These are phyloP conservation scores for Corylus avellana DNA, from an alignment of 306 rosid species.

Conservation along the genomic window DNA sequence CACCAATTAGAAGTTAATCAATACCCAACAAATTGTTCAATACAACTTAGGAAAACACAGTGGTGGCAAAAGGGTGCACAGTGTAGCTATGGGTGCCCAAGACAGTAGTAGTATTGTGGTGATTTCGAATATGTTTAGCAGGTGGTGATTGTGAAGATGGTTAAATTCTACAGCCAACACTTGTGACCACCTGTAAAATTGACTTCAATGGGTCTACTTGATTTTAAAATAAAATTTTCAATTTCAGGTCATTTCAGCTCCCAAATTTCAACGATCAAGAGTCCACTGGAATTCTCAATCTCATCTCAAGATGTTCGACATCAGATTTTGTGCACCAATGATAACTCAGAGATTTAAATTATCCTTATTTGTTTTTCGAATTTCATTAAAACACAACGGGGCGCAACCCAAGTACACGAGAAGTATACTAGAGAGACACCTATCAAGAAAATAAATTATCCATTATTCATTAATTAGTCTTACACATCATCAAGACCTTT, in stretches of 20 bases:
- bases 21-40: background rate
- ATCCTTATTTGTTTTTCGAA: slow-evolving; percentile 1
- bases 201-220: background rate
- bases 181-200: background rate
- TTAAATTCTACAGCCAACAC: background rate
- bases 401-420: too few relatives aligned
- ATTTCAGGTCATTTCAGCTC: background rate
- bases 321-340: background rate
- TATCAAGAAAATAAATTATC: background rate
- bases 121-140: background rate
- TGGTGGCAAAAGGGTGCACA: background rate
- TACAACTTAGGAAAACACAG: background rate
- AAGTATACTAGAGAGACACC: too few relatives aligned
- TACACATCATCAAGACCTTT: slow-evolving; percentile 6
- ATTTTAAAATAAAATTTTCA: background rate
- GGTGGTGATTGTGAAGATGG: background rate
- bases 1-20: background rate
- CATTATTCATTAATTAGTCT: slow-evolving; percentile 15
- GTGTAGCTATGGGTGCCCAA: background rate
- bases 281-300: background rate
- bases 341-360: background rate
- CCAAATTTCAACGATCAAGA: background rate
- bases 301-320: background rate
- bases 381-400: too few relatives aligned
- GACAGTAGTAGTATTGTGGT: background rate